A percentile compares a stretch with the other conserved stretches of the same genome.
phyloP scores from a whole-genome alignment of 495 filamentous ascomycete species.

The Daldinia childiae region DNA sequence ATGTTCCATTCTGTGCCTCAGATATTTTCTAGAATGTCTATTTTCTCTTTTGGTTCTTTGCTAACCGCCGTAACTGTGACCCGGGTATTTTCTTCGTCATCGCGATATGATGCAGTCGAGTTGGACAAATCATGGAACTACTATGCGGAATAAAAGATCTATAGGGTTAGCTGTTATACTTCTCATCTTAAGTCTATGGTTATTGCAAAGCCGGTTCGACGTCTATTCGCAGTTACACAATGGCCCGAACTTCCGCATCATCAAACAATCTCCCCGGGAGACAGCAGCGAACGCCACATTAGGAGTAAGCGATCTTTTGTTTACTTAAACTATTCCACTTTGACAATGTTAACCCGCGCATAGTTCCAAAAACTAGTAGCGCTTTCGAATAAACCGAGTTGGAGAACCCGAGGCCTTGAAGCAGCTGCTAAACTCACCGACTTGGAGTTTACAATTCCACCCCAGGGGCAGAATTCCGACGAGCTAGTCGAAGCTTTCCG shows the following conservation, averaged over 20 bases:
- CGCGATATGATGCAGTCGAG: constrained; percentile 12
- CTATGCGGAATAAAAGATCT: constrained; percentile 10
- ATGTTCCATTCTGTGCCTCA: constrained; percentile 5
- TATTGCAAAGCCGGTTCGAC: constrained; percentile 6
- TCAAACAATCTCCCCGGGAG: constrained; percentile 11
- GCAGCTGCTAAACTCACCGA: constrained; percentile 36
- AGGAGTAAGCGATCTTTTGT: constrained; percentile 16
- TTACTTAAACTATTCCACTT: not conserved
- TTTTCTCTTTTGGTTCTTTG: not conserved
- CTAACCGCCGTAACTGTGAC: not conserved
- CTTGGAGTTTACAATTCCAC: constrained; percentile 34
- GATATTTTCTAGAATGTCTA: constrained; percentile 5
- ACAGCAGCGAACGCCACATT: constrained; percentile 23
- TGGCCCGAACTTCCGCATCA: not conserved
- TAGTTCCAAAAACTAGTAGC: constrained; percentile 43
- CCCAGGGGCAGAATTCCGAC: constrained; percentile 24
- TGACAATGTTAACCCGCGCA: not conserved
- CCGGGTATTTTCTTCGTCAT: constrained; percentile 1
- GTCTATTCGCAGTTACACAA: constrained; percentile 7
- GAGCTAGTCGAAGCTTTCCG: constrained; percentile 36
- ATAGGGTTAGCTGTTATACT: constrained; percentile 5
- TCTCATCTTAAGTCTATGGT: constrained; percentile 2
- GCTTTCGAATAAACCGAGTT: constrained; percentile 36
- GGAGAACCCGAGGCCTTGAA: constrained; percentile 41
- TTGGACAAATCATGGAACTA: constrained; percentile 12